phyloP scores from a whole-genome alignment of 176 grass and related monocot genomes.

The Ensete glaucum region DNA sequence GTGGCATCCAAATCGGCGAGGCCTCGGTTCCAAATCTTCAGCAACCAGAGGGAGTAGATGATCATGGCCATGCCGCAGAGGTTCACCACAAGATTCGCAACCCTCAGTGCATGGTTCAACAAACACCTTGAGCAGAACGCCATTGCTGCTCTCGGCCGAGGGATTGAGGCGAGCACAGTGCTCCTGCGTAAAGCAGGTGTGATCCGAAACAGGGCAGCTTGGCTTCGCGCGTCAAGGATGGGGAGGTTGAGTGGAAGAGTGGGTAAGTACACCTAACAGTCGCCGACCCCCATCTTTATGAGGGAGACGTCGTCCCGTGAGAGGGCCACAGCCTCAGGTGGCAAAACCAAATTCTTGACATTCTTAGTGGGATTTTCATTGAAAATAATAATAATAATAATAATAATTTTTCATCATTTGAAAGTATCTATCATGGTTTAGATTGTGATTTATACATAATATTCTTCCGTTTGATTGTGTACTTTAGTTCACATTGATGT shows the following conservation, averaged over 20 bases:
- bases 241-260: neutral
- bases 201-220: neutral
- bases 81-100: constrained; percentile 7
- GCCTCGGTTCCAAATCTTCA: constrained; percentile 8
- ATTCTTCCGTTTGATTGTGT: too few species aligned
- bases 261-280: neutral
- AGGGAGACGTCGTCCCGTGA: too few species aligned
- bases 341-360: too few species aligned
- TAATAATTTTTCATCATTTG: too few species aligned
- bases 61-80: neutral
- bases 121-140: constrained; percentile 1
- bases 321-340: too few species aligned
- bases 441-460: too few species aligned
- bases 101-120: constrained; percentile 5
- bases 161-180: too few species aligned
- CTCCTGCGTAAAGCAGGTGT: neutral
- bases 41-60: constrained; percentile 11
- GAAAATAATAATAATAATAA: too few species aligned
- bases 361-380: too few species aligned
- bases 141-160: neutral
- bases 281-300: neutral
- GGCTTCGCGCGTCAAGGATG: neutral
- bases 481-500: too few species aligned
- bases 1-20: neutral
- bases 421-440: too few species aligned